Evolutionary conservation across 1,284 basidiomycete species (phyloP).

Genomic region (Sparassis latifolia): DNA sequence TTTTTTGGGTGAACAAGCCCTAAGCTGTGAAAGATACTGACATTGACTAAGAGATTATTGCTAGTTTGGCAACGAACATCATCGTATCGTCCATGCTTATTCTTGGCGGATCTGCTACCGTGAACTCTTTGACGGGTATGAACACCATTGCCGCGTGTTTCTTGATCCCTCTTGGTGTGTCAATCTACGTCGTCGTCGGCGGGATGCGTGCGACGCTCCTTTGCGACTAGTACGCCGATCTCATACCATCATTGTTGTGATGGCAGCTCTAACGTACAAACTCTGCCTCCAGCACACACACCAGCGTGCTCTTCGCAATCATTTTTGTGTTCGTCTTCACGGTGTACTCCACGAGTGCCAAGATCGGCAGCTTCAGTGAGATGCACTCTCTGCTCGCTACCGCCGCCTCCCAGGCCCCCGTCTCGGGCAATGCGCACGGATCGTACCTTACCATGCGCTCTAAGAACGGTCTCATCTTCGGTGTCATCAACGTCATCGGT

Average conservation of each 20-base stretch:
- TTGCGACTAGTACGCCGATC: constrained; percentile 28
- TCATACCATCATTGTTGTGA: too few relatives aligned
- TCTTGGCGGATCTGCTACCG: constrained; percentile 58
- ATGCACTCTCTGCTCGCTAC: constrained; percentile 48
- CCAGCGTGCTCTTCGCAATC: constrained; percentile 75
- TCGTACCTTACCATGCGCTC: constrained; percentile 76
- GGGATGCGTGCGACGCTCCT: constrained; percentile 41
- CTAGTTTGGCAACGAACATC: constrained; percentile 49
- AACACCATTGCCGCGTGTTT: constrained; percentile 56
- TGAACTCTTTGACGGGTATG: constrained; percentile 50
- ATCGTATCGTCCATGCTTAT: constrained; percentile 58
- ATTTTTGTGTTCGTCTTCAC: constrained; percentile 63
- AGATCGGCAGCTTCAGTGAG: constrained; percentile 44
- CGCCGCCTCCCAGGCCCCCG: constrained; percentile 36
- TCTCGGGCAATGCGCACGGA: constrained; percentile 53
- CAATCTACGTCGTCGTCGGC: constrained; percentile 50
- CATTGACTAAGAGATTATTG: constrained; percentile 1
- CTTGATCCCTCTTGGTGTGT: constrained; percentile 51
- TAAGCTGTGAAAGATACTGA: background rate
- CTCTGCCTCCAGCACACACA: constrained; percentile 53
- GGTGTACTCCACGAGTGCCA: constrained; percentile 64
- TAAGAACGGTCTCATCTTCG: constrained; percentile 80
- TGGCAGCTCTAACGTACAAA: background rate
- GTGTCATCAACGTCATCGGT: constrained; percentile 80
- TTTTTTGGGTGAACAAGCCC: constrained; percentile 44